Evolutionary conservation across 2,329 filamentous ascomycete species (phyloP), one percentile per base, ranked within the genome.

Genomic region (Penicillium sp.): DNA sequence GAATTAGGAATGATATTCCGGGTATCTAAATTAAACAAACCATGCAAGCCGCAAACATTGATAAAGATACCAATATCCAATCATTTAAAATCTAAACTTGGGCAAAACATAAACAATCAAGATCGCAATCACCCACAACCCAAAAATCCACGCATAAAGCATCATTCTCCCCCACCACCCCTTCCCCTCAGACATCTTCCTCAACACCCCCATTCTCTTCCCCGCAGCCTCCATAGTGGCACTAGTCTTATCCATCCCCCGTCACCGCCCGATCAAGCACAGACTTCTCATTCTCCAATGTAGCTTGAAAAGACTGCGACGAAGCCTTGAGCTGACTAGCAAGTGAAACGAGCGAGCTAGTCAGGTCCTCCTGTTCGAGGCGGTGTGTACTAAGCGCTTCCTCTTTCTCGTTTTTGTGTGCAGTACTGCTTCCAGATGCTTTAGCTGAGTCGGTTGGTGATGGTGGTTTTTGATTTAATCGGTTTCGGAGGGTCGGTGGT

Each of bases 141-240:
- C 91, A 67, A 88, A 90, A 49, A 97, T 92, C 83, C 91, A 89
- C 39, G 81, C 88, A 79, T 95, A 96, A 59, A 97, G 80, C 76
- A 93, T 81, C 80, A 96, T 85, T 52, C 93, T 80, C 6, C 89
- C 92, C 86, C 85, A 92, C 89, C 90, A 96, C 0, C 92, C 92
- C 71, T 89, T 88, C 3, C 92, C 93, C 78, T 97, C 93, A 16
- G 89, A 92, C 87, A 96, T 92, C 52, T 83, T 83, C 65, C 85
- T 81, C 70, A 98, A 74, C 67, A 85, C 82, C 1, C 90, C 88
- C 91, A 98, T 96, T 61, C 86, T 81, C 62, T 85, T 84, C 53
- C 86, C 86, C 3, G 93, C 92, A 1, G 86, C 84, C 59, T 92
- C 88, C 83, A 98, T 89, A 19, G 88, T 88, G 46, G 82, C 77